phyloP scores from a whole-genome alignment of 345 rosid species.

The Bruguiera parviflora region DNA sequence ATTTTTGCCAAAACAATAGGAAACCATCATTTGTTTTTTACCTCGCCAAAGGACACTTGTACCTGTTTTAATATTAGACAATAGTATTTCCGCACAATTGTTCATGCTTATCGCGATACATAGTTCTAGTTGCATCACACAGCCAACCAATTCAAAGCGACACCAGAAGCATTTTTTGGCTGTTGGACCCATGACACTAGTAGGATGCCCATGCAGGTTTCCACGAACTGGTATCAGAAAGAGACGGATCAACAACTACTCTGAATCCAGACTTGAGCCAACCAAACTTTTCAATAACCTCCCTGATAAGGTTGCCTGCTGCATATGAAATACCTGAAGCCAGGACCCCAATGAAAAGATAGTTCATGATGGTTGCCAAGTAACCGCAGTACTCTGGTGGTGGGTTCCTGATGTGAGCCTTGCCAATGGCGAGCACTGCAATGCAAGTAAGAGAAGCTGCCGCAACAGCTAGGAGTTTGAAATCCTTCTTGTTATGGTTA shows the following conservation, averaged over 20 bases:
- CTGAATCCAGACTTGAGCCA: constrained; percentile 14
- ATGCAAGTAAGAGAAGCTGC: constrained; percentile 20
- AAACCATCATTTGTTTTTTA: too few species aligned
- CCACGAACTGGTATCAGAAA: too few species aligned
- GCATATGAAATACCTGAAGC: constrained; percentile 13
- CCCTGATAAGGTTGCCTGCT: not conserved
- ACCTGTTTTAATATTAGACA: too few species aligned
- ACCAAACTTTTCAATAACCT: constrained; percentile 8
- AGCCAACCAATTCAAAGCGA: too few species aligned
- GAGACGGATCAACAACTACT: not conserved
- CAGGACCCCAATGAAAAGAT: not conserved
- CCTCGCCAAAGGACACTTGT: too few species aligned
- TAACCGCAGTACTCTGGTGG: not conserved
- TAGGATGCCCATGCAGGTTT: too few species aligned
- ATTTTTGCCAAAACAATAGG: too few species aligned
- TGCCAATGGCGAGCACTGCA: constrained; percentile 17
- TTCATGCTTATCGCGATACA: too few species aligned
- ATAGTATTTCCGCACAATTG: too few species aligned
- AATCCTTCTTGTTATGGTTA: constrained; percentile 12
- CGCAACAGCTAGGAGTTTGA: constrained; percentile 15
- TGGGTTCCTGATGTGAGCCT: constrained; percentile 14
- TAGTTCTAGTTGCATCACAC: too few species aligned
- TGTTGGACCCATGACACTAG: too few species aligned
- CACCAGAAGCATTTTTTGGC: too few species aligned
- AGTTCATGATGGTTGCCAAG: not conserved